Evolutionary conservation across 2,329 filamentous ascomycete genomes (phyloP).

Genomic region (Bipolaris gigantea): DNA sequence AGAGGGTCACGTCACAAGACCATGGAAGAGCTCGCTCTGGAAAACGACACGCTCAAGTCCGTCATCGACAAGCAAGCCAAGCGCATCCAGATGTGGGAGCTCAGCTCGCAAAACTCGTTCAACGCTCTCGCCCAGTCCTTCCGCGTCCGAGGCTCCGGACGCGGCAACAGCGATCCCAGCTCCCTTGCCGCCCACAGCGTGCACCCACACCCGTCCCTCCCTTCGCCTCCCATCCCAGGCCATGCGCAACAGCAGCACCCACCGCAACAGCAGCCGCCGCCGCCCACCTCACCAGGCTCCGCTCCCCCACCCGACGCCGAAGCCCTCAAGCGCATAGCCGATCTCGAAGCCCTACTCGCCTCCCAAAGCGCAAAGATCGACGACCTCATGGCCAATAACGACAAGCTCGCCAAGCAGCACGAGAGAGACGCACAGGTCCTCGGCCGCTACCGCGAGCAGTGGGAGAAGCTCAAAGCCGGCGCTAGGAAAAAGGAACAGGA

Average conservation of each 20-base stretch:
- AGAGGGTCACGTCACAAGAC: conserved; percentile 59
- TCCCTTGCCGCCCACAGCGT: conserved; percentile 27
- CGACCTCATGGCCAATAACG: conserved; percentile 62
- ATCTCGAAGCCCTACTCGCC: conserved; percentile 34
- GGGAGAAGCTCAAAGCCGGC: conserved; percentile 69
- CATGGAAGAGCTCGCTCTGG: conserved; percentile 82
- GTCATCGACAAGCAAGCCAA: conserved; percentile 84
- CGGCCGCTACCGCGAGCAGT: conserved; percentile 63
- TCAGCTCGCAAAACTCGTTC: conserved; percentile 83
- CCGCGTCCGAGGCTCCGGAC: conserved; percentile 42
- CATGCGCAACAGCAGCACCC: not conserved
- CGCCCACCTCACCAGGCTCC: not conserved
- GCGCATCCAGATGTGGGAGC: conserved; percentile 89
- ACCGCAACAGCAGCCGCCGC: not conserved
- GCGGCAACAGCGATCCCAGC: conserved; percentile 27
- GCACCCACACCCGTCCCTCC: conserved; percentile 23
- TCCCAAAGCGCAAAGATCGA: conserved; percentile 28
- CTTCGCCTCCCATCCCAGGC: conserved; percentile 19
- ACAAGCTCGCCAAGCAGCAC: conserved; percentile 64
- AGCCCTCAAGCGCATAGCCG: conserved; percentile 25
- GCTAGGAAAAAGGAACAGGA: conserved; percentile 49
- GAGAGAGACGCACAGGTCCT: conserved; percentile 61
- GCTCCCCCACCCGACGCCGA: conserved; percentile 11
- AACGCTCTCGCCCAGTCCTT: conserved; percentile 83
- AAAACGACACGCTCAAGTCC: conserved; percentile 83